Conservation (phyloP, 441 rosid species). For the Croton setiger region DNA sequence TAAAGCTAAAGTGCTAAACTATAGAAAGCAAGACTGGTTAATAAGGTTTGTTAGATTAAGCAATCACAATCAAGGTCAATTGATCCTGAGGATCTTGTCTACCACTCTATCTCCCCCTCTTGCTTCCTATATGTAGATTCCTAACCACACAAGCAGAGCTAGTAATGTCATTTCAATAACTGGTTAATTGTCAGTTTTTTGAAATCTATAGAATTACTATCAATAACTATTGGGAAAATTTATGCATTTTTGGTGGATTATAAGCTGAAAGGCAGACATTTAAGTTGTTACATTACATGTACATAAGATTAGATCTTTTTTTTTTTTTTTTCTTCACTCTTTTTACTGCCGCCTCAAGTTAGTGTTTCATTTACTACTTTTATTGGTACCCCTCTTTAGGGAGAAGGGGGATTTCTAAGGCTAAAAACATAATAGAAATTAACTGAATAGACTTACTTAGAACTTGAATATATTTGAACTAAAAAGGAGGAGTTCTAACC, state of each 20-base stretch:
- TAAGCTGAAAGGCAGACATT: background rate
- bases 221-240: background rate
- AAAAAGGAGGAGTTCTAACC: too few relatives aligned
- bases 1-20: background rate
- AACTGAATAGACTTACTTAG: too few relatives aligned
- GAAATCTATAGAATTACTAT: background rate
- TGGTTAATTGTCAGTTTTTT: background rate
- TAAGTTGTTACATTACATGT: background rate
- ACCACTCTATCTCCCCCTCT: background rate
- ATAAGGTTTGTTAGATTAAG: background rate
- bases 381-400: too few relatives aligned
- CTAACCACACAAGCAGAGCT: constrained; percentile 1
- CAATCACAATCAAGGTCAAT: background rate
- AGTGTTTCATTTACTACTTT: too few relatives aligned
- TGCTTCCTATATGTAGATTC: background rate
- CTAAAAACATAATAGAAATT: too few relatives aligned
- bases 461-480: too few relatives aligned
- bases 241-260: background rate
- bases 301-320: background rate
- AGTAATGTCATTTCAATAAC: background rate
- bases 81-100: background rate
- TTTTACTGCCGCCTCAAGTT: background rate
- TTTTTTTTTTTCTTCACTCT: too few relatives aligned
- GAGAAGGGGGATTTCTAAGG: too few relatives aligned
- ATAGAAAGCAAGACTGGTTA: background rate